Base-by-base conservation (phyloP, 202 grass and related monocot genomes). In the Zoysia matrella region DNA sequence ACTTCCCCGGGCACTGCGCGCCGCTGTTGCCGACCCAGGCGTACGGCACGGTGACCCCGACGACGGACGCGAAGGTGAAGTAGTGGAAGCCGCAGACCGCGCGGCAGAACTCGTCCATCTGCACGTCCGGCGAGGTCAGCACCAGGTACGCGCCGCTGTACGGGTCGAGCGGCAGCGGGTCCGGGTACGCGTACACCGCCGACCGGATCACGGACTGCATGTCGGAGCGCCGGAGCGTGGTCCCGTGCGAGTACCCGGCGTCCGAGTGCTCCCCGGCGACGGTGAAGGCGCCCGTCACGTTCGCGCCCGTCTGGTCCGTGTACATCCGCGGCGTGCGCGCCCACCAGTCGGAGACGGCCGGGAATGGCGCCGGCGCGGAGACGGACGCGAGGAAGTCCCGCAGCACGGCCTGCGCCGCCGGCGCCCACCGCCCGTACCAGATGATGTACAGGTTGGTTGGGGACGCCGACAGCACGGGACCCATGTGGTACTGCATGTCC, bases 401-500 rank as follows among this genome's bases (percentile, higher is more conserved):
- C 66, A 95, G 92, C 64, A 93, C 87, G 48, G 85, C 83, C 73
- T 95, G 87, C 43, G 87, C 69, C 8, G 84, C 18, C 3, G 87
- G 18, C 4, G 92, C 83, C 96, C 96, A 98, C 36, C 79, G 70
- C 44, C 96, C 96, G 56, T 95, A 98, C 96, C 96, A 98, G 76
- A 98, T 87, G 80, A 80, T 74, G 92, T 95, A 98, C 40, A 95
- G 85, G 80, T 87, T 95, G 22, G 86, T 90, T 11, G 88, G 85
- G 36, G 89, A 83, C 30, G 2, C 74, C n/a, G 87, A 87, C 66
- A 93, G 67, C 41, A 95, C 86, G 40, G 92, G 92, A 7, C 96
- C 96, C 84, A 93, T 93, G 87, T 98, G 96, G 89, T 98, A 95
- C 49, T 77, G 75, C 67, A 98, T 80, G 82, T 98, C 72, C 61